Base-by-base conservation (phyloP, 331 rosid species). In the Phaseolus coccineus region DNA sequence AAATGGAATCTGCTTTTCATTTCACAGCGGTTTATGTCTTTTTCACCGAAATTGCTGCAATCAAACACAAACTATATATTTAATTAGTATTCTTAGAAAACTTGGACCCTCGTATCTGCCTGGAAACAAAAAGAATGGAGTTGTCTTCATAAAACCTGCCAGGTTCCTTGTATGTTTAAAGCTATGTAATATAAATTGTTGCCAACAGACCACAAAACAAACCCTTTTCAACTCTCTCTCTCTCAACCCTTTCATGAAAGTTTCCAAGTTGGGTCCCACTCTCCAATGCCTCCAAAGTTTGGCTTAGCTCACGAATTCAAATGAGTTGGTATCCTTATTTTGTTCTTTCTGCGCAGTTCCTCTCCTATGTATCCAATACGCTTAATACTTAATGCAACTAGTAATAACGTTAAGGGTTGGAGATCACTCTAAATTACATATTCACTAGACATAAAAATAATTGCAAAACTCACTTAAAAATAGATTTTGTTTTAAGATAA, bases 31-130 rank as follows among this genome's bases (percentile, higher is more conserved):
- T 80, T 83, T 77, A 77, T 78, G 92, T 90, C 91, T 15, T 79
- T 88, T 83, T 90, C 94, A 88, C 91, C 94, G 94, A 90, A 92
- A 94, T 86, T 87, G 80, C 78, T 81, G 84, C 81, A 87, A 91
- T 83, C 83, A 62, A 80, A 73, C 74, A 85, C 69, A 87, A 64
- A 80, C 44, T 63, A 11, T 42, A 84, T 80, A 87, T 86, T 55
- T 65, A 85, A 85, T 80, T 77, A 83, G 65, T 13, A 62, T 28
- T 75, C 79, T 80, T 42, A 7, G 85, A 85, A 81, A 87, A 85
- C 64, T 85, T 91, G 87, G 91, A 88, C 94, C 91, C 91, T 68
- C 84, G 47, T 69, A 55, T 74, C 71, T 85, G 87, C 85, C 83
- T 68, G 86, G 88, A 86, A 82, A 73, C 87, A 81, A 85, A 85